Base-by-base conservation (phyloP, 2,329 filamentous ascomycete genomes). In the Verticillium isaacii region DNA sequence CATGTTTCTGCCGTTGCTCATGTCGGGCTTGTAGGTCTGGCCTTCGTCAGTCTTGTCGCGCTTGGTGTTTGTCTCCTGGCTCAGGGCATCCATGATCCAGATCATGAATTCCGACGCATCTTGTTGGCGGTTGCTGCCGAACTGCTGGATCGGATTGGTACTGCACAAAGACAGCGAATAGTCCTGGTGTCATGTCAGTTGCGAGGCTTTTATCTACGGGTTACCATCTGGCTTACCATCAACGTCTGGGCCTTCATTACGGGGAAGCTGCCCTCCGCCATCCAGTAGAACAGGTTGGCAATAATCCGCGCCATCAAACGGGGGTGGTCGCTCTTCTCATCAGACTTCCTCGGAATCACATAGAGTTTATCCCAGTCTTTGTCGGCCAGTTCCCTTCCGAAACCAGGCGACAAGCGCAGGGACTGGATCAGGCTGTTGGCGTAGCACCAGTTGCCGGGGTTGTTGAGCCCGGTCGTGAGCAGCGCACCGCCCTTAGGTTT, bases 361-460 rank as follows among this genome's bases (percentile, higher is more conserved):
- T 92, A 80, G 80, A 85, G 70, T 78, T 81, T 70, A 80, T 86
- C 67, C 89, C 85, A 82, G 75, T 83, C 69, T 71, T 79, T 68
- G 72, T 84, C 76, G 75, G 91, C 70, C 71, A 89, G 71, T 78
- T 89, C 78, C 77, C 87, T 72, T 76, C 85, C 78, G 83, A 97
- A 83, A 76, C 86, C 75, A 70, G 85, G 71, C 1, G 93, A 94
- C 1, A 88, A 89, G 62, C 91, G 90, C 19, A 97, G 78, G 63
- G 90, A 90, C 74, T 98, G 94, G 32, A 98, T 80, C 0, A 89
- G 89, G n/a, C 92, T 89, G 74, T 97, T 97, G 81, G 95, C 93
- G 71, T 97, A 97, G 73, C 94, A 97, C 66, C 90, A 93, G 56
- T 90, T 89, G 1, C 87, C 86, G 50, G 92, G 91, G 68, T 97